phyloP scores from a whole-genome alignment of 495 filamentous ascomycete genomes.

The Peziza echinospora region DNA sequence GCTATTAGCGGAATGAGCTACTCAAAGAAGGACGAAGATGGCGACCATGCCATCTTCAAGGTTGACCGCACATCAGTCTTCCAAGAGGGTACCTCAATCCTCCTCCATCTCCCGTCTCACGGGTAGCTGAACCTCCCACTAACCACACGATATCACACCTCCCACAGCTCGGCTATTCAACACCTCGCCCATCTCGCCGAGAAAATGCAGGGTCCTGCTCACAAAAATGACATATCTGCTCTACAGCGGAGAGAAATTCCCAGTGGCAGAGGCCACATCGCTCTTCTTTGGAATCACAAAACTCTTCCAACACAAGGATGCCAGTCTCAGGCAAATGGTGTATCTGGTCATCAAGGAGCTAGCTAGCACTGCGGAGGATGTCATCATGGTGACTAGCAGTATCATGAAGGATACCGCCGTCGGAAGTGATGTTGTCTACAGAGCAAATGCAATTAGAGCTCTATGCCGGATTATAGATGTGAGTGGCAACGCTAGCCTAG shows the following conservation, averaged over 20 bases:
- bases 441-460: constrained; percentile 90
- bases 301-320: constrained; percentile 98
- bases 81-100: constrained; percentile 57
- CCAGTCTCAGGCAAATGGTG: constrained; percentile 94
- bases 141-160: constrained; percentile 19
- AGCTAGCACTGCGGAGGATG: constrained; percentile 87
- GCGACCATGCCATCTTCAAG: constrained; percentile 75
- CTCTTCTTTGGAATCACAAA: constrained; percentile 99
- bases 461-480: constrained; percentile 96
- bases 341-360: constrained; percentile 96
- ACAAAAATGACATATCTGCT: constrained; percentile 95
- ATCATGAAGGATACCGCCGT: constrained; percentile 97
- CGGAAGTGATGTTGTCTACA: constrained; percentile 83
- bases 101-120: neutral
- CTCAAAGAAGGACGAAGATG: constrained; percentile 97
- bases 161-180: constrained; percentile 82
- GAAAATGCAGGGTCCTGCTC: constrained; percentile 82
- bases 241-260: constrained; percentile 93
- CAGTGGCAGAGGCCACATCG: constrained; percentile 86
- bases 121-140: neutral
- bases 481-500: neutral
- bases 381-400: constrained; percentile 97
- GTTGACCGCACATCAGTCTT: constrained; percentile 96
- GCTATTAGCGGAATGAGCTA: constrained; percentile 49
- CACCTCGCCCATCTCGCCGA: constrained; percentile 79